These are phyloP conservation scores for Pulveroboletus sp. DNA, from an alignment of 768 basidiomycete species.

Conservation along the genomic window DNA sequence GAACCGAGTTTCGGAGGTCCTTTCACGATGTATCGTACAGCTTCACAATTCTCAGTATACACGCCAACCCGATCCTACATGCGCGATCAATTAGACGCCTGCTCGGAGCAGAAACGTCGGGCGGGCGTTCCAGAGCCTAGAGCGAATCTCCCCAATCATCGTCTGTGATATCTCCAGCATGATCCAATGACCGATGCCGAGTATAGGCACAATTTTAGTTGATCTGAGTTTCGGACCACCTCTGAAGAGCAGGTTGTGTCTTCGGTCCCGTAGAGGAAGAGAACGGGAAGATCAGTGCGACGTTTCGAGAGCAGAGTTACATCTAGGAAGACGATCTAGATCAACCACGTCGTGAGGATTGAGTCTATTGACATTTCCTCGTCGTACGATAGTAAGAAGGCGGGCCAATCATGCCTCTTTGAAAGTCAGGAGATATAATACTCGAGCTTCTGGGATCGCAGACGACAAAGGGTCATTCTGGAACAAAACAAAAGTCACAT, in stretches of 20 bases:
- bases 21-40: too few relatives aligned
- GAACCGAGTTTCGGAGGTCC: not conserved
- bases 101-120: too few relatives aligned
- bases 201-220: conserved; percentile 46
- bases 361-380: conserved; percentile 21
- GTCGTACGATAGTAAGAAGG: conserved; percentile 69
- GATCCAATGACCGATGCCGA: conserved; percentile 46
- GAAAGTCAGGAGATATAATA: conserved; percentile 46
- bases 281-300: too few relatives aligned
- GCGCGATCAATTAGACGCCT: too few relatives aligned
- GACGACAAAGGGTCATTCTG: not conserved
- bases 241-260: conserved; percentile 47
- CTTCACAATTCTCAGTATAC: too few relatives aligned
- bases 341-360: not conserved
- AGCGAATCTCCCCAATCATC: conserved; percentile 39
- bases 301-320: conserved; percentile 40
- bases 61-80: too few relatives aligned
- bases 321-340: conserved; percentile 26
- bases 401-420: conserved; percentile 60
- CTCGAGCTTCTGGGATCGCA: conserved; percentile 45
- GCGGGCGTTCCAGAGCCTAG: too few relatives aligned
- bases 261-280: conserved; percentile 53
- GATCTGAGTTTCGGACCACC: conserved; percentile 39
- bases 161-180: conserved; percentile 57
- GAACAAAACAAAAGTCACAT: conserved; percentile 10